These are phyloP conservation scores for Penicillium oxalicum DNA, from an alignment of 2,329 filamentous ascomycete genomes.

Conservation along the genomic window DNA sequence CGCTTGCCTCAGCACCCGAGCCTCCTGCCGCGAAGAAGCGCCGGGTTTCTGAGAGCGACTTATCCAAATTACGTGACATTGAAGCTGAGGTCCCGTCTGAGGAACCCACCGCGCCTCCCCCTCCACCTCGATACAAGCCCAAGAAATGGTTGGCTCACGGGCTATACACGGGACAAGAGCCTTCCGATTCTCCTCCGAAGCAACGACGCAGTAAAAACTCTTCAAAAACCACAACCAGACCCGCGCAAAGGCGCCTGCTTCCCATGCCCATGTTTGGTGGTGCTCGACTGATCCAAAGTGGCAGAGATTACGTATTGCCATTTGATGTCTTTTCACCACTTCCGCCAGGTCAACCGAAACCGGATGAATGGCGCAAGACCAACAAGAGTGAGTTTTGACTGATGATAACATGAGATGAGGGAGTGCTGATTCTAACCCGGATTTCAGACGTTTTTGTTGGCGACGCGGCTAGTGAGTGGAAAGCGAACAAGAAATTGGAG, in stretches of 20 bases:
- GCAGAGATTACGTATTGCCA: conserved; percentile 80
- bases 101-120: conserved; percentile 14
- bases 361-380: conserved; percentile 85
- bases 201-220: conserved; percentile 43
- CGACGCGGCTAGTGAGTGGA: conserved; percentile 73
- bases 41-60: conserved; percentile 37
- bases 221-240: conserved; percentile 27
- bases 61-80: conserved; percentile 20
- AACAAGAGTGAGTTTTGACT: conserved; percentile 66
- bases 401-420: neutral
- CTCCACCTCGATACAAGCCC: conserved; percentile 33
- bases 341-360: conserved; percentile 79
- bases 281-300: conserved; percentile 62
- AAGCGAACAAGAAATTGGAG: conserved; percentile 67
- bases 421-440: neutral
- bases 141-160: conserved; percentile 81
- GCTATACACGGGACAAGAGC: conserved; percentile 76
- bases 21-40: conserved; percentile 35
- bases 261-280: conserved; percentile 76
- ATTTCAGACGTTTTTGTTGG: conserved; percentile 77
- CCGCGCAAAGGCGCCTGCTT: conserved; percentile 45
- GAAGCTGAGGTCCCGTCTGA: conserved; percentile 14
- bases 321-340: conserved; percentile 86
- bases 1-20: conserved; percentile 13
- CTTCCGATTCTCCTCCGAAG: conserved; percentile 43